phyloP scores from a whole-genome alignment of 1,139 yeast genomes.

The Pneumocystis carinii region DNA sequence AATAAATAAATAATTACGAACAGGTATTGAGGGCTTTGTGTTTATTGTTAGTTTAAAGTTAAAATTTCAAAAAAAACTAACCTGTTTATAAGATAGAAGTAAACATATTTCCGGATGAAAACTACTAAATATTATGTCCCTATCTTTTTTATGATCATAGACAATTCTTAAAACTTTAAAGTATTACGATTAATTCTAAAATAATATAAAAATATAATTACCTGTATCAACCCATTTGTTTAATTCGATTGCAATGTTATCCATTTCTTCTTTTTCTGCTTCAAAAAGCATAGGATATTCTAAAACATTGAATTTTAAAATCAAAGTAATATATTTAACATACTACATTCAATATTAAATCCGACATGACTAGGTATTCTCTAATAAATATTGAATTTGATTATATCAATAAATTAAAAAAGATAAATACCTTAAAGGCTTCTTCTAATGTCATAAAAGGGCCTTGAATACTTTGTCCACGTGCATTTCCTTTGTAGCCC shows the following conservation, averaged over 20 bases:
- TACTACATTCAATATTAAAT: conserved; percentile 80
- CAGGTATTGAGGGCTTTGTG: not conserved
- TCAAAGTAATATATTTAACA: not conserved
- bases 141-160: conserved; percentile 60
- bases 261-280: conserved; percentile 78
- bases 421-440: conserved; percentile 35
- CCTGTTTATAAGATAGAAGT: conserved; percentile 68
- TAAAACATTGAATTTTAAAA: not conserved
- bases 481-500: conserved; percentile 79
- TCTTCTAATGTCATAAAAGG: conserved; percentile 81
- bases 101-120: conserved; percentile 91
- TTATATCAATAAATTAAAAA: not conserved
- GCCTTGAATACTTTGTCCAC: conserved; percentile 84
- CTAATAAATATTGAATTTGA: conserved; percentile 2
- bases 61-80: conserved; percentile 4
- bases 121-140: conserved; percentile 82
- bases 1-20: not conserved
- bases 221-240: conserved; percentile 48
- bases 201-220: conserved; percentile 23
- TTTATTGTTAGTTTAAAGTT: not conserved
- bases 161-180: conserved; percentile 64
- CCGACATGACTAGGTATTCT: conserved; percentile 76
- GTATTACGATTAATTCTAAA: not conserved
- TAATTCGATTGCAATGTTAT: conserved; percentile 67
- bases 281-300: conserved; percentile 85